These are phyloP conservation scores for Fallopia convolvulus DNA, from an alignment of 148 eudicot genomes.

Conservation along the genomic window DNA sequence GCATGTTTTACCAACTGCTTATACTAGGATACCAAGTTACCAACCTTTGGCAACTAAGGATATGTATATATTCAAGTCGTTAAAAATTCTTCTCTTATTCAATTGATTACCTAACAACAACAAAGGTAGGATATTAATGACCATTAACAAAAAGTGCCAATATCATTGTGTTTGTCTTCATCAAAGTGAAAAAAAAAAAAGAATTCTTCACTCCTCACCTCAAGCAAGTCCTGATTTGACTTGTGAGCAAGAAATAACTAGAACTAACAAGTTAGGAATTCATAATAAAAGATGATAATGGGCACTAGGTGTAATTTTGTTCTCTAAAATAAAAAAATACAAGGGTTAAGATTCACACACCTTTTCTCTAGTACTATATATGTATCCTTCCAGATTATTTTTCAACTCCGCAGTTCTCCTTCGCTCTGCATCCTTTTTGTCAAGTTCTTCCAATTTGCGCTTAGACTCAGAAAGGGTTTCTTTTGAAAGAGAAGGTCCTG, in stretches of 20 bases:
- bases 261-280: neutral
- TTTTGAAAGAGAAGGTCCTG: slow-evolving; percentile 61
- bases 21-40: neutral
- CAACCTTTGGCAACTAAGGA: neutral
- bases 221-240: no score
- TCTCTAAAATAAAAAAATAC: neutral
- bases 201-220: no score
- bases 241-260: neutral
- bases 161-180: neutral
- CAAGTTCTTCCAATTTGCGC: slow-evolving; percentile 60
- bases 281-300: neutral
- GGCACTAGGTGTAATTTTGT: neutral
- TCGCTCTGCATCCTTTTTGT: slow-evolving; percentile 83
- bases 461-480: slow-evolving; percentile 59
- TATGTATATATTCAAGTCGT: neutral
- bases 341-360: slow-evolving; percentile 22
- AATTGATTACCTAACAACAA: neutral
- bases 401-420: slow-evolving; percentile 87
- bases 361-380: slow-evolving; percentile 82
- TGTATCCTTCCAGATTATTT: slow-evolving; percentile 84
- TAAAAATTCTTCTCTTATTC: neutral
- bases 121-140: neutral
- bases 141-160: neutral
- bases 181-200: neutral
- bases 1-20: neutral